Conservation (phyloP, 768 basidiomycete species). For the Stropharia rugosoannulata region DNA sequence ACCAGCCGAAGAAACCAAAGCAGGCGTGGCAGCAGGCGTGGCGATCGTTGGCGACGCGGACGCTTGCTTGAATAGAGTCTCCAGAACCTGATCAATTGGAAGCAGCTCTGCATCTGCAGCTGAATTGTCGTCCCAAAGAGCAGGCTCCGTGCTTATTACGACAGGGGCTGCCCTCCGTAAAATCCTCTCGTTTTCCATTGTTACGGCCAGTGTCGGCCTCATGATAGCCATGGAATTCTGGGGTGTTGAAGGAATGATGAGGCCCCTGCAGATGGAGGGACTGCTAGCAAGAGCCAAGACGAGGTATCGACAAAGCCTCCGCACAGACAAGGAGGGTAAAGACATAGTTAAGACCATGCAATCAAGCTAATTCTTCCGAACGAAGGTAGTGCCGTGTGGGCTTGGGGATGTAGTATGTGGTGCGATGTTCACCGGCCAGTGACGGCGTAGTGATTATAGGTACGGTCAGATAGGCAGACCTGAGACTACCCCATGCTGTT, state of each 20-base stretch:
- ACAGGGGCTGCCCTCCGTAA: conserved; percentile 1
- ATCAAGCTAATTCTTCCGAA: neutral
- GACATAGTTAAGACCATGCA: neutral
- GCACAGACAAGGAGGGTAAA: neutral
- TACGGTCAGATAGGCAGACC: conserved; percentile 5
- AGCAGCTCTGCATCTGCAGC: conserved; percentile 2
- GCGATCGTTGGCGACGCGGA: neutral
- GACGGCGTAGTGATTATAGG: neutral
- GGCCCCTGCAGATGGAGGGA: neutral
- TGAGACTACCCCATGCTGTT: neutral
- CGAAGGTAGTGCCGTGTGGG: conserved; percentile 17
- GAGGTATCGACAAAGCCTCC: neutral
- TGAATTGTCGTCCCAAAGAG: conserved; percentile 10
- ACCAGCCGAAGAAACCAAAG: neutral
- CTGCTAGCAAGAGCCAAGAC: neutral
- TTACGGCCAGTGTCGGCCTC: neutral
- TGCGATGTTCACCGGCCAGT: neutral
- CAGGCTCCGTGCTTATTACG: conserved; percentile 13
- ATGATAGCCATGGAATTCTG: neutral
- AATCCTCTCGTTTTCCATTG: neutral
- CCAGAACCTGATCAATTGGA: conserved; percentile 11
- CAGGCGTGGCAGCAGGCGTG: neutral
- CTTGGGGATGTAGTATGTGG: conserved; percentile 8
- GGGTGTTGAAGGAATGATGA: conserved; percentile 6
- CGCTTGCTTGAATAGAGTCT: conserved; percentile 11